Base-by-base conservation (phyloP, 2,329 filamentous ascomycete genomes). In the Torrubiella hemipterigena region DNA sequence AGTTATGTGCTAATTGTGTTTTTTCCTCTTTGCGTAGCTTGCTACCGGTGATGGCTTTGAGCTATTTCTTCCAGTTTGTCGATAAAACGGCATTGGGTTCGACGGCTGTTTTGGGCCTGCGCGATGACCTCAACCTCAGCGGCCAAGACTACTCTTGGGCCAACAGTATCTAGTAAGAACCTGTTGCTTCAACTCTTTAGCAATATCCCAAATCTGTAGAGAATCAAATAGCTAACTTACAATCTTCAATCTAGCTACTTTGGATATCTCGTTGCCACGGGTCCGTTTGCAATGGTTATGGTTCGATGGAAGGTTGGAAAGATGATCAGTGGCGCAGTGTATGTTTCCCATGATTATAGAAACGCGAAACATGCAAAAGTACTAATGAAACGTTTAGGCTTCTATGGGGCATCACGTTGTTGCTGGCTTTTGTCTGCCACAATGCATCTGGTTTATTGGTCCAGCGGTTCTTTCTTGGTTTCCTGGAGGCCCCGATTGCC, bases 71-170 rank as follows among this genome's bases (percentile, higher is more conserved):
- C 10, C 22, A 24, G 10, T 24, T 24, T 12, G 6, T 24, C 5
- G 22, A 24, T 12, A 24, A 24, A 12, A 24, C 22, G 10, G 22
- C 22, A 6, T 14, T 24, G 6, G 22, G 22, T n/a, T 11, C 12
- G 14, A 14, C 22, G 12, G 22, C 22, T 6, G 14, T 24, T 24
- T 14, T 24, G 6, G 22, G 22, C 14, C 12, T 24, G 6, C 5
- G 22, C 12, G 22, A 24, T n/a, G 22, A 24, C 14, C 22, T 24
- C 14, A 11, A 24, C 14, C 22, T 24, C 10, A n/a, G 12, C 11
- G 22, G 22, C 22, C 14, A 63, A 33, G 51, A 70, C 31, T 66
- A 66, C 37, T 56, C 58, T 25, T 66, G 62, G 59, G 48, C 61
- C 2, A 47, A 51, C 2, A 57, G 42, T 14, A 56, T 65, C 47